phyloP scores from a whole-genome alignment of 257 asterid species.

The Capsicum pubescens region DNA sequence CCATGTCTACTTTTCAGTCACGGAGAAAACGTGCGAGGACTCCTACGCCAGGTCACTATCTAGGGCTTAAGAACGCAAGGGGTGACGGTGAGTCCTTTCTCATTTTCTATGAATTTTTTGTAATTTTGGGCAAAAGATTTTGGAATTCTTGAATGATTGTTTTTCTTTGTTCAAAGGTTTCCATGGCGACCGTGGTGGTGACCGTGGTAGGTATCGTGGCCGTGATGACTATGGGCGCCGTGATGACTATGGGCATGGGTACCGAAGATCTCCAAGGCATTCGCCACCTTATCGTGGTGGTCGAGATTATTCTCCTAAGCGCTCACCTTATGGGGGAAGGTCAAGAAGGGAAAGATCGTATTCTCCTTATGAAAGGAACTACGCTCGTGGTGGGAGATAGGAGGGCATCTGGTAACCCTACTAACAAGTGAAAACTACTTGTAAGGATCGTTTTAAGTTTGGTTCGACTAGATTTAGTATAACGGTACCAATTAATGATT shows the following conservation, averaged over 20 bases:
- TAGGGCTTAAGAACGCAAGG: constrained; percentile 90
- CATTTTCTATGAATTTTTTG: not conserved
- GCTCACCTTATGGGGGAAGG: constrained; percentile 58
- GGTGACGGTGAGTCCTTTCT: constrained; percentile 62
- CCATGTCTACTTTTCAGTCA: constrained; percentile 45
- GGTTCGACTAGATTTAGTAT: not conserved
- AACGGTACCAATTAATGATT: not conserved
- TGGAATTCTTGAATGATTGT: not conserved
- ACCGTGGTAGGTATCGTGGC: constrained; percentile 75
- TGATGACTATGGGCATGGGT: constrained; percentile 77
- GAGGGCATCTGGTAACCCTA: not conserved
- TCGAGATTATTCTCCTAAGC: constrained; percentile 39
- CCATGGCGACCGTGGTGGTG: constrained; percentile 49
- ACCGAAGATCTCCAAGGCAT: constrained; percentile 77
- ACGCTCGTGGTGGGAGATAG: constrained; percentile 31
- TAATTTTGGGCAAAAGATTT: not conserved
- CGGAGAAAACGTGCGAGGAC: constrained; percentile 63
- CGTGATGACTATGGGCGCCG: constrained; percentile 64
- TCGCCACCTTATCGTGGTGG: constrained; percentile 49
- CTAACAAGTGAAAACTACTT: not conserved
- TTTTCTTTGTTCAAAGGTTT: constrained; percentile 51
- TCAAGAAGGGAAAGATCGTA: constrained; percentile 37
- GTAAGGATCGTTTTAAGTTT: constrained; percentile 8
- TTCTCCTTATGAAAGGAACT: constrained; percentile 36
- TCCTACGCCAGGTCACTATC: constrained; percentile 99